Percentiles rank a stretch among this genome's conserved stretches.
Evolutionary conservation across 2,329 filamentous ascomycete species (phyloP).

Genomic region (Helminthosporium solani): DNA sequence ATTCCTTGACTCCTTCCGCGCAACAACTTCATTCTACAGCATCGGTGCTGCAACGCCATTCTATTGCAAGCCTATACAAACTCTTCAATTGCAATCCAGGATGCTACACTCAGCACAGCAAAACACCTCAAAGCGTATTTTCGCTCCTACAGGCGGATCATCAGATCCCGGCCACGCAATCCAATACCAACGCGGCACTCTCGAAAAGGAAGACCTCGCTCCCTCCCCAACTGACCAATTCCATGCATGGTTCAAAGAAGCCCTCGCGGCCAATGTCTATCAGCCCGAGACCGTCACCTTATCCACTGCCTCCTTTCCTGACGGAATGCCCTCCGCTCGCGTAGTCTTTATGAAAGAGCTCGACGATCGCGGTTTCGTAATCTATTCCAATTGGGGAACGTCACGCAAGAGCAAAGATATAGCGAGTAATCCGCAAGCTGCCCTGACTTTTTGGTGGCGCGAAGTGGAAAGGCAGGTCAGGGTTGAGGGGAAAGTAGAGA

Average conservation of each 20-base stretch:
- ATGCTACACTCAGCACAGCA: constrained; percentile 29
- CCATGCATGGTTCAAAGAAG: constrained; percentile 81
- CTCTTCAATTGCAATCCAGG: constrained; percentile 1
- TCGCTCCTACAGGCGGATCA: constrained; percentile 62
- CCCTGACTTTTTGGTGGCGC: constrained; percentile 89
- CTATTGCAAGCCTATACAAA: neutral
- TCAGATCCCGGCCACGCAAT: constrained; percentile 63
- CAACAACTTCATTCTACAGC: neutral
- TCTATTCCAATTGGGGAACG: constrained; percentile 91
- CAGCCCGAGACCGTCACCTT: constrained; percentile 89
- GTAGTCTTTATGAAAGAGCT: constrained; percentile 96
- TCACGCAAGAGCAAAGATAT: constrained; percentile 69
- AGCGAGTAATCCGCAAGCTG: constrained; percentile 71
- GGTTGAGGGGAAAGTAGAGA: constrained; percentile 74
- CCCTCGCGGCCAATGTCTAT: constrained; percentile 60
- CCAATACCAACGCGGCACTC: constrained; percentile 70
- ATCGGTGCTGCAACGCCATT: constrained; percentile 1
- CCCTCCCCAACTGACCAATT: constrained; percentile 77
- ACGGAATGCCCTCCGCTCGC: constrained; percentile 79
- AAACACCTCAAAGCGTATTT: constrained; percentile 44
- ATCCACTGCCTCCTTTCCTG: constrained; percentile 79
- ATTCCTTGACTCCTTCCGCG: neutral
- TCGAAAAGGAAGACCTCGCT: constrained; percentile 62
- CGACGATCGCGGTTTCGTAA: constrained; percentile 77
- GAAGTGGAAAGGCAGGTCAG: constrained; percentile 84